Conservation (phyloP, 75 land plant species). For the Sequoiadendron giganteum region DNA sequence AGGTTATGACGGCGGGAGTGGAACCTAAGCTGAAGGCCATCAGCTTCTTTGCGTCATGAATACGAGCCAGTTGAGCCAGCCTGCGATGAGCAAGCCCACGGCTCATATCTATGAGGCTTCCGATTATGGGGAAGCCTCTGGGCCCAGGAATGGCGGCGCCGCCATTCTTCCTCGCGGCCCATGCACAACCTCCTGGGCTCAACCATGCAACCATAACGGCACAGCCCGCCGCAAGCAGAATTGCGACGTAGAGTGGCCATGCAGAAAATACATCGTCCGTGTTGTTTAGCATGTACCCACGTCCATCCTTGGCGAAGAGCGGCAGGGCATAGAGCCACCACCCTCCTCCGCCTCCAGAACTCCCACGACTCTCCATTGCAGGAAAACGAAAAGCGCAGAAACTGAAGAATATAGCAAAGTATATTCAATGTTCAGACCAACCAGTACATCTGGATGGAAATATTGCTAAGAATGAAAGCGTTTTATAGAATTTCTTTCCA, state of each 20-base stretch:
- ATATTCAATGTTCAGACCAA: too few species aligned
- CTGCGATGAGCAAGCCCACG: slow-evolving; percentile 38
- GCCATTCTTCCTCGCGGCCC: slow-evolving; percentile 48
- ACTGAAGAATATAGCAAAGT: too few species aligned
- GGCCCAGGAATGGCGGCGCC: slow-evolving; percentile 46
- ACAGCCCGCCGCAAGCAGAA: neutral
- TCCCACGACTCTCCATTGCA: neutral
- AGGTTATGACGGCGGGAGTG: slow-evolving; percentile 43
- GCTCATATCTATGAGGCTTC: slow-evolving; percentile 28
- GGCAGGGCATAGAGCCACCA: slow-evolving; percentile 47
- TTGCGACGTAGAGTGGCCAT: slow-evolving; percentile 1
- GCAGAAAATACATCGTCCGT: slow-evolving; percentile 3
- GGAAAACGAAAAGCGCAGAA: too few species aligned
- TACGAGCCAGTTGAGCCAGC: slow-evolving; percentile 26
- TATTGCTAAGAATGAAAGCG: too few species aligned
- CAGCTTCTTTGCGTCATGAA: slow-evolving; percentile 25
- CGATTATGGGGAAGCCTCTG: slow-evolving; percentile 43
- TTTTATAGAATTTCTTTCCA: too few species aligned
- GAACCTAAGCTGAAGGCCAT: slow-evolving; percentile 67
- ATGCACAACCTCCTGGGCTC: slow-evolving; percentile 61
- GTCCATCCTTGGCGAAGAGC: slow-evolving; percentile 18
- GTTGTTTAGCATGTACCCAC: neutral
- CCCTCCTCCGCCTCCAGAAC: neutral
- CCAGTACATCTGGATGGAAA: too few species aligned
- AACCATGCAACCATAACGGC: slow-evolving; percentile 30